phyloP scores from a whole-genome alignment of 805 yeast genomes.

The Kuraishia piskuri region DNA sequence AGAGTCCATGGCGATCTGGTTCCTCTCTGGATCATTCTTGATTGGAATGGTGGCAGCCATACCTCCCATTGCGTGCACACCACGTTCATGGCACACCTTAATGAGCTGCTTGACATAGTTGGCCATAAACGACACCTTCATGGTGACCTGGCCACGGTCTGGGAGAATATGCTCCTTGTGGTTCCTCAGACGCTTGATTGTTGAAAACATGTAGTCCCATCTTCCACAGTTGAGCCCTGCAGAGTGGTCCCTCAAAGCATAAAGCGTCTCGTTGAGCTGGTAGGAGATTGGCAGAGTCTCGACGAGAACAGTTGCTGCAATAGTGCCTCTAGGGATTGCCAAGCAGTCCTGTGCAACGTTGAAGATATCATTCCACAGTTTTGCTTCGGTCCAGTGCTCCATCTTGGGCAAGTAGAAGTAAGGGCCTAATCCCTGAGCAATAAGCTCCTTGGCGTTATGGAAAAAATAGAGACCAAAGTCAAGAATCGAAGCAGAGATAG shows the following conservation, averaged over 20 bases:
- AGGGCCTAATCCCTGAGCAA: conserved; percentile 66
- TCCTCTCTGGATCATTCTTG: conserved; percentile 57
- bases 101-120: conserved; percentile 69
- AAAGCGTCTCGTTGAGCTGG: conserved; percentile 80
- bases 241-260: conserved; percentile 67
- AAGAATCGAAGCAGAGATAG: conserved; percentile 67
- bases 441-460: conserved; percentile 59
- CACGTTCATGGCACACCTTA: conserved; percentile 66
- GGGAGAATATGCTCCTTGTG: conserved; percentile 61
- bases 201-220: conserved; percentile 83
- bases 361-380: conserved; percentile 77
- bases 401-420: conserved; percentile 78
- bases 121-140: conserved; percentile 77
- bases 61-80: conserved; percentile 85
- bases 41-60: conserved; percentile 87
- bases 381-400: conserved; percentile 81
- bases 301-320: conserved; percentile 73
- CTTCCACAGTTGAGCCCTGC: conserved; percentile 83
- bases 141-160: conserved; percentile 72
- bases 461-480: conserved; percentile 74
- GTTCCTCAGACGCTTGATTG: conserved; percentile 68
- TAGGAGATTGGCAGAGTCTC: conserved; percentile 82
- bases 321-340: conserved; percentile 64
- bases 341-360: conserved; percentile 67
- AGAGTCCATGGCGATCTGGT: conserved; percentile 59